Evolutionary conservation across 2,329 filamentous ascomycete genomes (phyloP).

Genomic region (Aspergillus sp.): DNA sequence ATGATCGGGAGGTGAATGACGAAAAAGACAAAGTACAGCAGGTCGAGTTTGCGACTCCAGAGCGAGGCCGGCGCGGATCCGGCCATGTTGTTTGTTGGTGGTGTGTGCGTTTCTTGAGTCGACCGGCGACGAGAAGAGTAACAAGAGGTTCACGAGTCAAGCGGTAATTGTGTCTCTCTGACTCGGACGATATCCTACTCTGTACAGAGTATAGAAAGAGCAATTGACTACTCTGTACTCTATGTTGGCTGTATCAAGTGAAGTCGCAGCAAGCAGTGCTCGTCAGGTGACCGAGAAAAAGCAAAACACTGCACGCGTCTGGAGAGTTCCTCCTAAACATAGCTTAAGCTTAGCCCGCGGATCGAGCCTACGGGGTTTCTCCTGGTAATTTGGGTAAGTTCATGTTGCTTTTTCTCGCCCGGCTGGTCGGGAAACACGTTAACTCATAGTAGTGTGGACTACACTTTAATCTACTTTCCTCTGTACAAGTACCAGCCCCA

Average conservation of each 20-base stretch:
- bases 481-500: neutral
- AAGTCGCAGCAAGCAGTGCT: neutral
- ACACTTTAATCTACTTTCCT: neutral
- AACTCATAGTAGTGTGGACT: neutral
- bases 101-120: neutral
- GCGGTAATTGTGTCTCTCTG: too few species aligned
- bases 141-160: too few species aligned
- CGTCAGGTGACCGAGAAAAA: slow-evolving; percentile 8
- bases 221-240: too few species aligned
- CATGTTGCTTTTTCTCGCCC: neutral
- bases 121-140: neutral
- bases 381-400: slow-evolving; percentile 5
- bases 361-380: slow-evolving; percentile 5
- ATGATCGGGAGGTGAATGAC: slow-evolving; percentile 55
- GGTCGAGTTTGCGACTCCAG: slow-evolving; percentile 31
- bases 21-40: slow-evolving; percentile 53
- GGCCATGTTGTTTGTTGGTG: neutral
- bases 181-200: too few species aligned
- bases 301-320: slow-evolving; percentile 7
- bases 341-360: slow-evolving; percentile 22
- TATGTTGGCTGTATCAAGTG: neutral
- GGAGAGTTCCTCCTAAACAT: slow-evolving; percentile 14
- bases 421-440: neutral
- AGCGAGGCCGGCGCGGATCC: slow-evolving; percentile 13
- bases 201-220: too few species aligned